Evolutionary conservation across 2,329 filamentous ascomycete genomes (phyloP).

Genomic region (Colletotrichum incanum): DNA sequence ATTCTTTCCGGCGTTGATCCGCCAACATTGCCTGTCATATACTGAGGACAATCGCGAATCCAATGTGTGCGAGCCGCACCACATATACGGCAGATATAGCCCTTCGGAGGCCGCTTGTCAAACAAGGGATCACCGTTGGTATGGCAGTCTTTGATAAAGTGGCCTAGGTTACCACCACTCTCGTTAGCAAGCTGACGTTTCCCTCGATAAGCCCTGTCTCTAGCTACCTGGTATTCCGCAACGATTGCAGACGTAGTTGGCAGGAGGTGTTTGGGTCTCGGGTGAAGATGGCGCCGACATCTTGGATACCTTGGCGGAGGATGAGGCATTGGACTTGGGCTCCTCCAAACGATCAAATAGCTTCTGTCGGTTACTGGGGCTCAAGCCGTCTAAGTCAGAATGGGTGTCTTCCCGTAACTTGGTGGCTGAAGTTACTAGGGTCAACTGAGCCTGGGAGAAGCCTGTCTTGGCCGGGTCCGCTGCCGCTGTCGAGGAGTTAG

Average conservation of each 20-base stretch:
- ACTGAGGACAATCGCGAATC: conserved; percentile 37
- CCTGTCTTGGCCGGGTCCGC: no score
- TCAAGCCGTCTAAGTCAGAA: not conserved
- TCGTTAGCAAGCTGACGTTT: not conserved
- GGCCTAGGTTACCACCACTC: conserved; percentile 36
- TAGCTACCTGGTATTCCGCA: conserved; percentile 31
- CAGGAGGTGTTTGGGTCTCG: not conserved
- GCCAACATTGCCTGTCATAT: not conserved
- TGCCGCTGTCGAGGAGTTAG: not conserved
- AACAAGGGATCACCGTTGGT: conserved; percentile 19
- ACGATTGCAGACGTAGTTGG: conserved; percentile 36
- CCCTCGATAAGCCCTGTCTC: not conserved
- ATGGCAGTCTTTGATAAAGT: conserved; percentile 43
- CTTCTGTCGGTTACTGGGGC: not conserved
- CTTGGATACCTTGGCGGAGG: not conserved
- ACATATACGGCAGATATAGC: conserved; percentile 45
- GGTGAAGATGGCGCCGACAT: not conserved
- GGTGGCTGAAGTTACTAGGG: not conserved
- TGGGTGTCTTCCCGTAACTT: not conserved
- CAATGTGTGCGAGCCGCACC: conserved; percentile 41
- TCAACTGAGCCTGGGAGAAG: not conserved
- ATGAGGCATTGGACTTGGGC: not conserved
- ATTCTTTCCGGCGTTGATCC: not conserved
- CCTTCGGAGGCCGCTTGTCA: conserved; percentile 18
- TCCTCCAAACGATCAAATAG: not conserved